Base-by-base conservation (phyloP, 2,329 filamentous ascomycete species). In the Emergomyces pasteurianus region DNA sequence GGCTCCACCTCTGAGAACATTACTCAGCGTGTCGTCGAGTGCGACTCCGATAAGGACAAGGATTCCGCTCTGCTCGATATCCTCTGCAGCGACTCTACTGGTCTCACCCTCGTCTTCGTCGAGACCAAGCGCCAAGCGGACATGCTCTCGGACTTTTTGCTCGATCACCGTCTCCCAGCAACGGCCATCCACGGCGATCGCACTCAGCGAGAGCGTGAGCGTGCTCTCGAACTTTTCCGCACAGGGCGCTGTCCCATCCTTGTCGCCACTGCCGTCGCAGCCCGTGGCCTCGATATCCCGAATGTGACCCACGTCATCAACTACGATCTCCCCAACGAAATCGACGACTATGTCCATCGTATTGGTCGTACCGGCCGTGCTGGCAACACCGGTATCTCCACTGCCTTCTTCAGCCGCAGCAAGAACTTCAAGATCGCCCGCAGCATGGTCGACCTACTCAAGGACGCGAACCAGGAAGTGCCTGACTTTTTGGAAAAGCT, bases 1-100 rank as follows among this genome's bases (percentile, higher is more conserved):
- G 94, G 94, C 77, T 97, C 94, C 58, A 97, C 94, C 38, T 97
- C 94, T n/a, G 92, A 97, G 85, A 99, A 97, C 83, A 97, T 99
- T 65, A 97, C 94, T 60, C 94, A 99, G 78, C 96, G 95, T 83
- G 86, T 99, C 60, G 86, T 99, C 60, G 92, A 97, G 79, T 97
- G 97, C 69, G 89, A 97, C 63, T 92, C 97, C 79, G 94, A 97
- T 70, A 79, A 85, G 65, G 94, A 99, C 83, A 99, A 99, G 86
- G 91, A 92, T 74, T 97, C 94, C 61, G 92, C 97, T 65, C 86
- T 99, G 56, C 85, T 99, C 63, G 94, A 99, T 71, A 97, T 99
- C 67, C 86, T 99, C 60, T 92, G 97, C 83, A 96, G 90, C 49
- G 90, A 96, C 70, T 74, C 74, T 55, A 89, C 87, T 62, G 92